phyloP scores from a whole-genome alignment of 2,329 filamentous ascomycete species.

The Colletotrichum nymphaeae region DNA sequence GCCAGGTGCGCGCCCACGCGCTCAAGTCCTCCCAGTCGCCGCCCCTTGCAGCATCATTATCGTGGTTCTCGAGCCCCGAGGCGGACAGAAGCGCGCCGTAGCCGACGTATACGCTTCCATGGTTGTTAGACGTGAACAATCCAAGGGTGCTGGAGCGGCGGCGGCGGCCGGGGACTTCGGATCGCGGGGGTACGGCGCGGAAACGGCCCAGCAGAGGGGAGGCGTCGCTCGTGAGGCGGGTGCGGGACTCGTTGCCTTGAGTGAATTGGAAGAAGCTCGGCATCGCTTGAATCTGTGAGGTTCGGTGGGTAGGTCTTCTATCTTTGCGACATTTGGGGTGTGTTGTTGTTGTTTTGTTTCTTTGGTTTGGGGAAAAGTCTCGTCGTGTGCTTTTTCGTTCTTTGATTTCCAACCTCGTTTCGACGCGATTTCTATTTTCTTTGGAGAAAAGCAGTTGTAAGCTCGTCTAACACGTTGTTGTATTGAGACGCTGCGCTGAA shows the following conservation, averaged over 20 bases:
- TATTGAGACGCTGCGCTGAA: background rate
- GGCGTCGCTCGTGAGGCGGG: conserved; percentile 62
- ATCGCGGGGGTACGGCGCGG: conserved; percentile 67
- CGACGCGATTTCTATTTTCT: background rate
- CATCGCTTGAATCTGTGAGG: conserved; percentile 53
- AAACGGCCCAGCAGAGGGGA: conserved; percentile 74
- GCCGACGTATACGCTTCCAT: conserved; percentile 66
- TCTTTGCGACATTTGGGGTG: conserved; percentile 24
- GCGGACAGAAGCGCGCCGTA: conserved; percentile 64
- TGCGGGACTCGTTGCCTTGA: conserved; percentile 70
- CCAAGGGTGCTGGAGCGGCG: conserved; percentile 47
- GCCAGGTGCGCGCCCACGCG: conserved; percentile 49
- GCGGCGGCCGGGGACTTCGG: conserved; percentile 41
- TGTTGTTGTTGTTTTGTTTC: conserved; percentile 23
- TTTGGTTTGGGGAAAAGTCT: background rate
- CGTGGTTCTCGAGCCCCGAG: conserved; percentile 49
- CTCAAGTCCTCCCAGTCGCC: conserved; percentile 46
- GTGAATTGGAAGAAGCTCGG: conserved; percentile 76
- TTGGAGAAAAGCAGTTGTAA: background rate
- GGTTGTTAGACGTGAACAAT: conserved; percentile 41
- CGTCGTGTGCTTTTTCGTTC: background rate
- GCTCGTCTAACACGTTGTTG: background rate
- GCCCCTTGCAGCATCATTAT: conserved; percentile 44
- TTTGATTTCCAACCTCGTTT: background rate
- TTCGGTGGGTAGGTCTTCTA: conserved; percentile 2